These are phyloP conservation scores for Rhododendron kiyosumense DNA, from an alignment of 148 eudicot genomes.

Conservation along the genomic window DNA sequence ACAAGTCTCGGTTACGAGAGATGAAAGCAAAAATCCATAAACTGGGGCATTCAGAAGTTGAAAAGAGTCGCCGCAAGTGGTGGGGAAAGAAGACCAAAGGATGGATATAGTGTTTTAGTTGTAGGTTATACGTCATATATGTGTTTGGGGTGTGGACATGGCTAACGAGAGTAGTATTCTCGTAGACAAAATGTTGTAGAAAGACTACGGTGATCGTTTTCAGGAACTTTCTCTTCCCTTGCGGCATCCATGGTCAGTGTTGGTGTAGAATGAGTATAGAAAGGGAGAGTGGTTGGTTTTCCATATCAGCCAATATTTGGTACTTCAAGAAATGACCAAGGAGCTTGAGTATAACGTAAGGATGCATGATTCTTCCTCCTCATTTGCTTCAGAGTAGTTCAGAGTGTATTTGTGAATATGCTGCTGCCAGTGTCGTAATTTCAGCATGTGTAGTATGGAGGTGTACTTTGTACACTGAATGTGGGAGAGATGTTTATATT, in stretches of 20 bases:
- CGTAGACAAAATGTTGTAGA: neutral
- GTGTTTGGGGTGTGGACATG: neutral
- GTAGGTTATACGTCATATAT: neutral
- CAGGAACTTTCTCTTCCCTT: neutral
- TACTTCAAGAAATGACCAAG: neutral
- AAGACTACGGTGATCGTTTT: neutral
- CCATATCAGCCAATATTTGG: neutral
- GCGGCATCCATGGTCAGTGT: neutral
- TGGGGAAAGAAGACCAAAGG: conserved; percentile 59
- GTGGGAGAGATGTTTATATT: neutral
- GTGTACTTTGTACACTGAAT: neutral
- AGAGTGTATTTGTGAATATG: conserved; percentile 15
- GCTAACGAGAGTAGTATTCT: neutral
- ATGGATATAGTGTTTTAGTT: conserved; percentile 13
- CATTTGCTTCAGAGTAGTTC: neutral
- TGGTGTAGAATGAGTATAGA: neutral
- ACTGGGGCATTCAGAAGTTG: conserved; percentile 36
- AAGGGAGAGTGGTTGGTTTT: neutral
- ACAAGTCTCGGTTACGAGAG: conserved; percentile 54
- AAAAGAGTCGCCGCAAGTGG: conserved; percentile 58
- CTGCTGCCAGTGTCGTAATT: conserved; percentile 15
- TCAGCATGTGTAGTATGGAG: neutral
- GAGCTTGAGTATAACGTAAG: neutral
- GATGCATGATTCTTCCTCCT: neutral
- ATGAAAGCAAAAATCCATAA: conserved; percentile 54